Conservation (phyloP, 352 stramenopile genomes). For the Phytophthora megakarya region DNA sequence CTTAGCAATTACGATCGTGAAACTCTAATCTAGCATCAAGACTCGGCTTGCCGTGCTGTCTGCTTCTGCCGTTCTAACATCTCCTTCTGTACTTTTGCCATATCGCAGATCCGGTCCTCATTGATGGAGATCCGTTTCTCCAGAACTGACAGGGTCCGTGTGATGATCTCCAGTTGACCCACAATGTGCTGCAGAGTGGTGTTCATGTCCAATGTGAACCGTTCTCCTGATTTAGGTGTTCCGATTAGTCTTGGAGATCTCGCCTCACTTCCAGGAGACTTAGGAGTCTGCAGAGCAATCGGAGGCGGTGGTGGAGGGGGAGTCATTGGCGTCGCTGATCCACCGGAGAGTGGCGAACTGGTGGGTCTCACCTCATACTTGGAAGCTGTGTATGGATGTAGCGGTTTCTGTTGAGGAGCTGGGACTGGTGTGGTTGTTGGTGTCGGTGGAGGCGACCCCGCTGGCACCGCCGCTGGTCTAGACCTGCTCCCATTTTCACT, state of each 20-base stretch:
- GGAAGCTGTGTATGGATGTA: slow-evolving; percentile 38
- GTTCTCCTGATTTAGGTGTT: neutral
- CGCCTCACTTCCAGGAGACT: slow-evolving; percentile 21
- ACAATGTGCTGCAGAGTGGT: slow-evolving; percentile 90
- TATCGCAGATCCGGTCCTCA: slow-evolving; percentile 77
- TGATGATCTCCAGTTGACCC: slow-evolving; percentile 90
- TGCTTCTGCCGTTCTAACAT: slow-evolving; percentile 58
- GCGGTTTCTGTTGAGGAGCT: slow-evolving; percentile 46
- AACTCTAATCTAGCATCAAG: too few relatives aligned
- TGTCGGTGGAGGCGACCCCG: slow-evolving; percentile 40
- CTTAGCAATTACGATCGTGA: too few relatives aligned
- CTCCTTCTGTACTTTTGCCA: slow-evolving; percentile 66
- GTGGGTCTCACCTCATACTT: slow-evolving; percentile 43
- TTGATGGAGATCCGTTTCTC: slow-evolving; percentile 87
- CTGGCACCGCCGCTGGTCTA: neutral
- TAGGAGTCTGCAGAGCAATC: slow-evolving; percentile 6
- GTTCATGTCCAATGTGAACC: slow-evolving; percentile 29
- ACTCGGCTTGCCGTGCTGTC: slow-evolving; percentile 7
- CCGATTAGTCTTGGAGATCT: slow-evolving; percentile 18
- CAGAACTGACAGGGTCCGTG: slow-evolving; percentile 77
- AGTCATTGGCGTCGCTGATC: neutral
- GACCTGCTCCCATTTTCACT: slow-evolving; percentile 17
- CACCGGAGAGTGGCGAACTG: slow-evolving; percentile 12
- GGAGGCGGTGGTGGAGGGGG: slow-evolving; percentile 14
- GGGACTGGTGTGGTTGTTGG: slow-evolving; percentile 36